Conservation (phyloP, 768 basidiomycete species). For the Suillus cothurnatus region DNA sequence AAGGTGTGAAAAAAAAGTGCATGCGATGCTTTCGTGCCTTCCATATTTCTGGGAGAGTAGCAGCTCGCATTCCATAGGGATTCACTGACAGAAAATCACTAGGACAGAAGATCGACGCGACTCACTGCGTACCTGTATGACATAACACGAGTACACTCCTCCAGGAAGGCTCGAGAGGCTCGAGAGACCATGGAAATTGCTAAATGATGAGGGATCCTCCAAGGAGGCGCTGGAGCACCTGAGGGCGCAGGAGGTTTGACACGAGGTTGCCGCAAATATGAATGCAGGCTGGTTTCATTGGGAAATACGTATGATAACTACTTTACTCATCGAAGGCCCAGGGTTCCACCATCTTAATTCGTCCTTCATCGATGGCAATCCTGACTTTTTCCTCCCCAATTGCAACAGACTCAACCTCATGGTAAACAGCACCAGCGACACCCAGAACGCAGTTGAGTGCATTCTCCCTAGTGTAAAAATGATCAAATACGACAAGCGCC, state of each 20-base stretch:
- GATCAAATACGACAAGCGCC: not conserved
- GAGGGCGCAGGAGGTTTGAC: not conserved
- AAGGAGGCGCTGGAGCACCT: not conserved
- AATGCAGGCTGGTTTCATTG: too few species aligned
- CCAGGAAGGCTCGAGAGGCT: not conserved
- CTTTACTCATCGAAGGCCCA: too few species aligned
- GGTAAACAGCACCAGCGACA: not conserved
- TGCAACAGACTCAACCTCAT: not conserved
- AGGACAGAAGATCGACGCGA: too few species aligned
- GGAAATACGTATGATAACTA: too few species aligned
- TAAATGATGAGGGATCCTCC: conserved; percentile 1
- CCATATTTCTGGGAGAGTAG: too few species aligned
- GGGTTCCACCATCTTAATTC: not conserved
- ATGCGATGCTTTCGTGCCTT: too few species aligned
- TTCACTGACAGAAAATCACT: too few species aligned
- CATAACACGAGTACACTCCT: not conserved
- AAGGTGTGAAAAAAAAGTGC: too few species aligned
- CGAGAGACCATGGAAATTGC: not conserved
- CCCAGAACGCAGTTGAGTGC: not conserved
- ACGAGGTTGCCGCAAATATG: too few species aligned
- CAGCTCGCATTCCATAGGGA: too few species aligned
- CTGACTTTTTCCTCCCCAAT: not conserved
- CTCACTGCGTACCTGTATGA: too few species aligned
- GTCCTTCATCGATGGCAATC: not conserved
- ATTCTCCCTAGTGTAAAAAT: not conserved